Base-by-base conservation (phyloP, 306 rosid species). In the Echinosophora koreensis region DNA sequence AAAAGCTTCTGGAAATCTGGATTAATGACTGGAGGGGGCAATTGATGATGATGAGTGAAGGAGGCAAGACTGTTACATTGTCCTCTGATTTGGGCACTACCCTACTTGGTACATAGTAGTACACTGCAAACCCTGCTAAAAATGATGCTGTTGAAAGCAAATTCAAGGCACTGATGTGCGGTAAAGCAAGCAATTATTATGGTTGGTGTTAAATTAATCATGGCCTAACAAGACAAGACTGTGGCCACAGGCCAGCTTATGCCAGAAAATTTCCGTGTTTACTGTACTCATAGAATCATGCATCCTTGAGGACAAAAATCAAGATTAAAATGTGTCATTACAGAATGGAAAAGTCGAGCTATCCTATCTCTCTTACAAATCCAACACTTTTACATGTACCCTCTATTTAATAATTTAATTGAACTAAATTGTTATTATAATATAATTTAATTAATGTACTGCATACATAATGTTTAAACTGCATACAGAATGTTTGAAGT, bases 101-200 rank as follows among this genome's bases (percentile, higher is more conserved):
- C 1, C 4, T 56, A 49, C 22, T 22, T 22, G 22, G 22, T 22
- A 22, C 22, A n/a, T n/a, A n/a, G n/a, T n/a, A 73, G 58, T 44
- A 44, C 18, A 56, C 74, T 66, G 59, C 37, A 44, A 67, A 38
- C 17, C 16, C 22, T 15, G 39, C n/a, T 44, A n/a, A 77, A 77
- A 77, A 42, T 66, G 5, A 39, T 39, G 67, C 6, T 7, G 35
- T 6, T 57, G 65, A 39, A 56, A 18, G 17, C 41, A 15, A 50
- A 22, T 57, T 37, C 41, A 58, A 44, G 76, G 13, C 61, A 44
- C 12, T 77, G 42, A 11, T 51, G 65, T 22, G 55, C 9, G 51
- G 28, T 28, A 68, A 67, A 59, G 77, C 37, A 37, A 41, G 77
- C 51, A 59, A 69, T 69, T 69, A 78, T 59, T 69, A 34, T 35